Base-by-base conservation (phyloP, 345 rosid genomes). In the Arabidopsis arenosa region DNA sequence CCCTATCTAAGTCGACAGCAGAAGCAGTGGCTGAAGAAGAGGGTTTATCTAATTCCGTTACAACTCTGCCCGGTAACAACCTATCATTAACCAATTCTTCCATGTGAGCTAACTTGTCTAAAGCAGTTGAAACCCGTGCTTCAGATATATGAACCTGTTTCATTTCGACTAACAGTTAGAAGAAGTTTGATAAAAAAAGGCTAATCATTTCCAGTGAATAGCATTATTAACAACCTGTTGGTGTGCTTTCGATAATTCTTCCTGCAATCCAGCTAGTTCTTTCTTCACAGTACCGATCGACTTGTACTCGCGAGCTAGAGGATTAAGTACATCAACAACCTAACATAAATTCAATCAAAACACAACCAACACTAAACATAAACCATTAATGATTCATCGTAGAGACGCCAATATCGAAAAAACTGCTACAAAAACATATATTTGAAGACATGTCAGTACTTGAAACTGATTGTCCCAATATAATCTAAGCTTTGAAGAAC, bases 281-380 rank as follows among this genome's bases (percentile, higher is more conserved):
- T 89, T 90, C 85, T 88, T 92, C 82, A 95, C 67, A 14, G 97
- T 90, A 72, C 97, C 97, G 11, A 95, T 83, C 3, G 99, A 92
- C 80, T 95, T 92, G 84, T 82, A 95, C 28, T 95, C 96, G n/a
- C 97, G 99, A 49, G 99, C 99, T 66, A 92, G 66, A 54, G 99
- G 99, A 88, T 95, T 92, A 56, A 95, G 78, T 75, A 92, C 99
- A 68, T 95, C 99, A 48, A 95, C 99, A 8, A 95, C 97, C 98
- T 94, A 65, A 80, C 55, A 77, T 3, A 76, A 43, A 37, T 65
- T 62, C 69, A 58, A 66, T 33, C 18, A 70, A 66, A 69, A 37
- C 57, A 35, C 41, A 72, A 21, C 45, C 58, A 33, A n/a, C 9
- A 43, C 56, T 21, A 2, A 56, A 36, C 39, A 11, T n/a, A 36